A percentile compares a stretch with the other conserved stretches of the same genome.
Evolutionary conservation across 129 eudicot genomes (phyloP).

Genomic region (Ambrosia trifida): DNA sequence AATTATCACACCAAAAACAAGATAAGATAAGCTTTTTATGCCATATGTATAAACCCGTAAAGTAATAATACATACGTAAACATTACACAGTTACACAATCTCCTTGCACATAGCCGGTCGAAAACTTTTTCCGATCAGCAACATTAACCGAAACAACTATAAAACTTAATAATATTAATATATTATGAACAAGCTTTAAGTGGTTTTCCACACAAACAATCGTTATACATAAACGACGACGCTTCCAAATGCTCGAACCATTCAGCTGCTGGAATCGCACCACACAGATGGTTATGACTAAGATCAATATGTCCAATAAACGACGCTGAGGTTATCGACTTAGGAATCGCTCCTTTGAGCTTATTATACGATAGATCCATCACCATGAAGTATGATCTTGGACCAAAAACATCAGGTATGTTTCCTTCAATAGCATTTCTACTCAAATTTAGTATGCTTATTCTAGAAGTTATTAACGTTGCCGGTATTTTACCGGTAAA

Average conservation of each 20-base stretch:
- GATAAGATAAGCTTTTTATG: neutral
- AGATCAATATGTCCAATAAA: slow-evolving; percentile 79
- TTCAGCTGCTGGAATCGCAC: slow-evolving; percentile 62
- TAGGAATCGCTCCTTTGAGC: slow-evolving; percentile 68
- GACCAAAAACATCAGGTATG: slow-evolving; percentile 80
- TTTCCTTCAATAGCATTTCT: slow-evolving; percentile 63
- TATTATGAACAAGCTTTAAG: slow-evolving; percentile 53
- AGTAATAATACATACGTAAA: slow-evolving; percentile 10
- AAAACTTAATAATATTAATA: slow-evolving; percentile 8
- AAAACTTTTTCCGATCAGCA: neutral
- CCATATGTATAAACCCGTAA: neutral
- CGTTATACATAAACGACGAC: slow-evolving; percentile 64
- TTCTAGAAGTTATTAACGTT: slow-evolving; percentile 51
- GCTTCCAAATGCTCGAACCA: slow-evolving; percentile 78
- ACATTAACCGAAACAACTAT: slow-evolving; percentile 13
- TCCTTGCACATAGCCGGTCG: slow-evolving; percentile 9
- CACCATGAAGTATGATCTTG: slow-evolving; percentile 71
- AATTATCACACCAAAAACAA: neutral
- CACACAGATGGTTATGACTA: slow-evolving; percentile 84
- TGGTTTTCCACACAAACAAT: slow-evolving; percentile 80
- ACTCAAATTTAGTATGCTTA: slow-evolving; percentile 68
- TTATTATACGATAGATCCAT: slow-evolving; percentile 73
- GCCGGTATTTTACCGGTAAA: slow-evolving; percentile 65
- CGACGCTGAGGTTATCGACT: slow-evolving; percentile 60
- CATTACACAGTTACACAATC: slow-evolving; percentile 21